phyloP scores from a whole-genome alignment of 441 rosid genomes.

The Lepidium campestre region DNA sequence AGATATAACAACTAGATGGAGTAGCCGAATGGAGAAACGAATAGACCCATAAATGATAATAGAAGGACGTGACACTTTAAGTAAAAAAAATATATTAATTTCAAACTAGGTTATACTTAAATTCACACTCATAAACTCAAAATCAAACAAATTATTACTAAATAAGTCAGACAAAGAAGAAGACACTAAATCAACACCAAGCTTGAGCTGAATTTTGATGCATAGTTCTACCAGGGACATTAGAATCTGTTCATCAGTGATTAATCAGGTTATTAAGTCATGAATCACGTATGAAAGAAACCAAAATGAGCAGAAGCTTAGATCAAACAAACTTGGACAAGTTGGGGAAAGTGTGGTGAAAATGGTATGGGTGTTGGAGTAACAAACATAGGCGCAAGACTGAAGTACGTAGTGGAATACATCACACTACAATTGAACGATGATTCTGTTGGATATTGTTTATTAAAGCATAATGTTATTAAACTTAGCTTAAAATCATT shows the following conservation, averaged over 20 bases:
- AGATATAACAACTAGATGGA: too few relatives aligned
- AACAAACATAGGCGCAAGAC: constrained; percentile 64
- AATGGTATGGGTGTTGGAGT: constrained; percentile 32
- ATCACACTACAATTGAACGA: constrained; percentile 58
- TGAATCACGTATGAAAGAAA: background rate
- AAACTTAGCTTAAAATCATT: too few relatives aligned
- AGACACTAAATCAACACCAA: constrained; percentile 15
- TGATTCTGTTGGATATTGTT: too few relatives aligned
- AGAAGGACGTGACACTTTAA: background rate
- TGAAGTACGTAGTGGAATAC: constrained; percentile 69
- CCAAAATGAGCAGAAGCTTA: background rate
- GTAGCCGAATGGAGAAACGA: too few relatives aligned
- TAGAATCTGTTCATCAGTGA: constrained; percentile 16
- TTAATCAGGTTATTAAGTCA: background rate
- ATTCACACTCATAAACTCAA: constrained; percentile 13
- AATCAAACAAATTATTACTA: background rate
- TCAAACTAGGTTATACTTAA: constrained; percentile 14
- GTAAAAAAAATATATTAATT: constrained; percentile 8
- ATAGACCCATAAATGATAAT: too few relatives aligned
- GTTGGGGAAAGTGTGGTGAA: constrained; percentile 40
- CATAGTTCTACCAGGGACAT: constrained; percentile 20
- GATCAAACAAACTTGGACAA: constrained; percentile 17
- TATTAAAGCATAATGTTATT: too few relatives aligned
- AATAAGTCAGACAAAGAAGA: constrained; percentile 21
- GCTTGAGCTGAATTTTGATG: constrained; percentile 20